Base-by-base conservation (phyloP, 2,329 filamentous ascomycete genomes). In the Paracoccidioides brasiliensis region DNA sequence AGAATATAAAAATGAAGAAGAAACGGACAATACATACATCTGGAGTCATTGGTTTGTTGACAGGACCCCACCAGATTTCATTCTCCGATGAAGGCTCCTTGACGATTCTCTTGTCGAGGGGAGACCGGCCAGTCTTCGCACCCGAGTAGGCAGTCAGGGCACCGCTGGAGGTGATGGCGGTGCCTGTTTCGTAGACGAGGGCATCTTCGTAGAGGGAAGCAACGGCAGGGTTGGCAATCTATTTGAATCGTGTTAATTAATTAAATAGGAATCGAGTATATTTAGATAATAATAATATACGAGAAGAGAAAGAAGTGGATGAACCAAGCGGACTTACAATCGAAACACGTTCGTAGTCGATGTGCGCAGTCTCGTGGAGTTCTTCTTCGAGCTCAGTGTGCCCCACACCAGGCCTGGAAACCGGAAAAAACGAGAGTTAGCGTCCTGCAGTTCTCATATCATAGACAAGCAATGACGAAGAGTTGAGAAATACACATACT, bases 311-410 rank as follows among this genome's bases (percentile, higher is more conserved):
- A 22, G 22, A 22, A 2, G 22, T 22, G 22, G 22, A 22, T 22
- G 22, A 22, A 22, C 22, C 22, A 22, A 32, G 49, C 14, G 28
- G 43, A 71, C 88, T 73, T 81, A 95, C 90, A 79, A 98, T 98
- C 61, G 93, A 88, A 68, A 98, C 93, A 70, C 90, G 87, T 76
- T 97, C 88, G 73, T 97, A 98, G 80, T 98, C 93, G 70, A 98
- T 98, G 80, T 98, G 91, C 64, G 93, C 93, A 70, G 86, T 90
- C 75, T 96, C 89, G 75, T 97, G 90, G 59, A 98, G 86, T 73
- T 95, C 89, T 77, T 97, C 90, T 77, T 98, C 90, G 62, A 98
- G 84, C 73, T 97, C 93, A 48, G 93, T 97, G 82, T 96, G 91
- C 71, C 94, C 86, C 67, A 80, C 80, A 69, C 84, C 79, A 61